These are phyloP conservation scores for Eucalyptus regnans DNA, from an alignment of 345 rosid species.

Conservation along the genomic window DNA sequence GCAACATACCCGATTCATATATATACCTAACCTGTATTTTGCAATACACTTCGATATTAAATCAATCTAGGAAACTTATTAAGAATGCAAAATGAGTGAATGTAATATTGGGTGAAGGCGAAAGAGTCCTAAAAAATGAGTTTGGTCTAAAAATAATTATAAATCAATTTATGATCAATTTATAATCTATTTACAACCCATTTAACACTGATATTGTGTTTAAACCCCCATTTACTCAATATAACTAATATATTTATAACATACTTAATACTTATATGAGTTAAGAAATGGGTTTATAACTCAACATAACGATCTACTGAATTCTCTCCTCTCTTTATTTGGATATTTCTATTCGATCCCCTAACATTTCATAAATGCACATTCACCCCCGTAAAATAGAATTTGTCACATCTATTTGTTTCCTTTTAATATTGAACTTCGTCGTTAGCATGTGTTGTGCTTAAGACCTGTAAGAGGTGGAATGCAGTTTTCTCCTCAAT, in stretches of 20 bases:
- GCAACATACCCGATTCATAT: too few relatives aligned
- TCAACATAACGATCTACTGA: too few relatives aligned
- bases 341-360: not conserved
- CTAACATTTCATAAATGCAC: not conserved
- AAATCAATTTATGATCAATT: too few relatives aligned
- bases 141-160: too few relatives aligned
- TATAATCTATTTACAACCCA: too few relatives aligned
- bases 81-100: rapidly evolving
- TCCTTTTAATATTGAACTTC: not conserved
- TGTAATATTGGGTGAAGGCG: too few relatives aligned
- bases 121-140: too few relatives aligned
- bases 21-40: rapidly evolving
- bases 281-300: rapidly evolving
- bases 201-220: too few relatives aligned
- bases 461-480: rapidly evolving
- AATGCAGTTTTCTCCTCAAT: not conserved
- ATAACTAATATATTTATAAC: too few relatives aligned
- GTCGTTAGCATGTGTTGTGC: not conserved
- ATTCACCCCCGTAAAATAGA: not conserved
- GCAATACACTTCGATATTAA: too few relatives aligned
- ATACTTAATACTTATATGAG: rapidly evolving
- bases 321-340: not conserved
- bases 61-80: too few relatives aligned
- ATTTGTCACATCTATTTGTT: not conserved
- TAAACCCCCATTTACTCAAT: too few relatives aligned